Base-by-base conservation (phyloP, 2,329 filamentous ascomycete species). In the Fusarium staphyleae region DNA sequence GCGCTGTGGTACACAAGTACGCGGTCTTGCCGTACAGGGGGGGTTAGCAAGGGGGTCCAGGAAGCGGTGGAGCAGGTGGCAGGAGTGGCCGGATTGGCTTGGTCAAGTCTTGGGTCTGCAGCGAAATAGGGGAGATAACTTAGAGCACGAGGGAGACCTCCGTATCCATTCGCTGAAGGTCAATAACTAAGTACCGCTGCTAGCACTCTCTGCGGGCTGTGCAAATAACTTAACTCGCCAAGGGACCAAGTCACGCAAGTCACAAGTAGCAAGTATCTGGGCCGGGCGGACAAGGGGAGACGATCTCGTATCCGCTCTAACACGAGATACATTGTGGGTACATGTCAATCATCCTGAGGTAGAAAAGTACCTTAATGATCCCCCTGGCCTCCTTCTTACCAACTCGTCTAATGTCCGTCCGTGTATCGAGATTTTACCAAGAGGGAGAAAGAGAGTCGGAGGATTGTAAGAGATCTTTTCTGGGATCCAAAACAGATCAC, bases 221-320 rank as follows among this genome's bases (percentile, higher is more conserved):
- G 65, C 55, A 67, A 48, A 49, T 68, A 68, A n/a, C n/a, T n/a
- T n/a, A n/a, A n/a, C n/a, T n/a, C n/a, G n/a, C 65, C 63, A 29
- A 49, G 15, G 35, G 32, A 26, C 15, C 16, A 26, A 53, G n/a
- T n/a, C n/a, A n/a, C n/a, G n/a, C n/a, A n/a, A n/a, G n/a, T n/a
- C n/a, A n/a, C n/a, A n/a, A n/a, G n/a, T n/a, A n/a, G n/a, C n/a
- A n/a, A n/a, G 22, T 24, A 24, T 9, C 22, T 43, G 51, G 48
- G 45, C 37, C 33, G 50, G 47, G 28, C 35, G 18, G 43, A 26
- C 50, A 57, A 53, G 59, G 65, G 47, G 56, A 44, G 48, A 9
- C 45, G 57, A 59, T 60, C 68, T 69, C 68, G 67, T 68, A 70
- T 69, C 60, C 53, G 47, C 57, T 43, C 62, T 69, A 70, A 65